These are phyloP conservation scores for Tilletia walkeri DNA, from an alignment of 1,284 basidiomycete genomes.

Conservation along the genomic window DNA sequence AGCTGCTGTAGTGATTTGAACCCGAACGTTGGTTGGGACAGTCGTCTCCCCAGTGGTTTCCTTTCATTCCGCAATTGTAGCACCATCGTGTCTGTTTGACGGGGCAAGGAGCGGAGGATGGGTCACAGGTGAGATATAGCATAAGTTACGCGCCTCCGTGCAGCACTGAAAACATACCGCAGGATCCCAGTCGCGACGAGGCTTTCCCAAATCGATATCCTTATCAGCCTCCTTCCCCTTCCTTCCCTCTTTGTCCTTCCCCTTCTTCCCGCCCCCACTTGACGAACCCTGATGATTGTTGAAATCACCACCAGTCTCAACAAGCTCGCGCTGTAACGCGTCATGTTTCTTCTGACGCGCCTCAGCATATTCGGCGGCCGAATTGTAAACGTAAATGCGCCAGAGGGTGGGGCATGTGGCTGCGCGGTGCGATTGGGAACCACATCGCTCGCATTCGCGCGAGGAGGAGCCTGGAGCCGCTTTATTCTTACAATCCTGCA, in stretches of 20 bases:
- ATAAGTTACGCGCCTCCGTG: too few species aligned
- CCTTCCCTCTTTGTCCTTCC: constrained; percentile 26
- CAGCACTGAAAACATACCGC: constrained; percentile 18
- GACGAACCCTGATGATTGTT: background rate
- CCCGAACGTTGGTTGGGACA: constrained; percentile 62
- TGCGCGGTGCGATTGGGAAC: constrained; percentile 66
- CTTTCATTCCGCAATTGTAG: constrained; percentile 77
- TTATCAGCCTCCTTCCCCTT: constrained; percentile 26
- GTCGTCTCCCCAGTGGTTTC: constrained; percentile 80
- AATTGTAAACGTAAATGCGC: constrained; percentile 78
- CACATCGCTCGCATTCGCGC: constrained; percentile 73
- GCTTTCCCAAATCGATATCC: constrained; percentile 25
- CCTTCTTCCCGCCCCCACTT: constrained; percentile 22
- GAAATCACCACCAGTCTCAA: constrained; percentile 10
- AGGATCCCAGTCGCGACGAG: constrained; percentile 27
- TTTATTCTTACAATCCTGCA: constrained; percentile 67
- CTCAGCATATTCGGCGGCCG: constrained; percentile 61
- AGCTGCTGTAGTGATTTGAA: background rate
- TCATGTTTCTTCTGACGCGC: constrained; percentile 21
- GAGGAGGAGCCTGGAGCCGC: constrained; percentile 38
- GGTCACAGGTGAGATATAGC: too few species aligned
- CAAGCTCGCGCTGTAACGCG: constrained; percentile 19
- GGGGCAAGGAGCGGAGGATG: too few species aligned
- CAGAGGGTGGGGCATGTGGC: constrained; percentile 84
- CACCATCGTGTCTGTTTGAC: constrained; percentile 69